These are phyloP conservation scores for Angomonas desouzai DNA, from an alignment of 208 protist species.

Conservation along the genomic window DNA sequence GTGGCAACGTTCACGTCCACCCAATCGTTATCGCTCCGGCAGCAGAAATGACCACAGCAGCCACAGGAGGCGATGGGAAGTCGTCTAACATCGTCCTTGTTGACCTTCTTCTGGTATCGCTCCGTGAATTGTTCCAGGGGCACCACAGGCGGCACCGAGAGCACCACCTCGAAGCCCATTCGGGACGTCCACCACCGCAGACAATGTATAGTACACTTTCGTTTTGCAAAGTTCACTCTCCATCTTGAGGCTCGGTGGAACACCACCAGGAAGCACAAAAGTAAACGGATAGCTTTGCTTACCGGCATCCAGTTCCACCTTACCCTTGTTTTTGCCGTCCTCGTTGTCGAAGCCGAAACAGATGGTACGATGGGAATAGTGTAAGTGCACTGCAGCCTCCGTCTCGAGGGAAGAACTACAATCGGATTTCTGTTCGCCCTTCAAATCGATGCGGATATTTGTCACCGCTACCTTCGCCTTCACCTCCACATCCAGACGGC, in stretches of 20 bases:
- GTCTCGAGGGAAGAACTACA: neutral
- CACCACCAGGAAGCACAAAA: neutral
- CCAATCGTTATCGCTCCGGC: neutral
- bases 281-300: constrained; percentile 1
- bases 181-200: neutral
- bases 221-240: neutral
- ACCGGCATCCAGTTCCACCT: neutral
- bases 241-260: neutral
- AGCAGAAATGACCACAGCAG: neutral
- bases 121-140: neutral
- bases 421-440: neutral
- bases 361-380: neutral
- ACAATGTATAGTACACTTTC: neutral
- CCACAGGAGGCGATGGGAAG: neutral
- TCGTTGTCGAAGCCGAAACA: constrained; percentile 4
- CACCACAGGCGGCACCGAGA: neutral
- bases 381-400: neutral
- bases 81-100: no score
- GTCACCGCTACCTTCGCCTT: neutral
- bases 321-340: neutral
- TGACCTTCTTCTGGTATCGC: no score
- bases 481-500: neutral
- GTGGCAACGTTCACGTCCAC: neutral
- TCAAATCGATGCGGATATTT: neutral
- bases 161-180: neutral